These are phyloP conservation scores for Yamadazyma epiphylla DNA, from an alignment of 1,139 yeast genomes.

Conservation along the genomic window DNA sequence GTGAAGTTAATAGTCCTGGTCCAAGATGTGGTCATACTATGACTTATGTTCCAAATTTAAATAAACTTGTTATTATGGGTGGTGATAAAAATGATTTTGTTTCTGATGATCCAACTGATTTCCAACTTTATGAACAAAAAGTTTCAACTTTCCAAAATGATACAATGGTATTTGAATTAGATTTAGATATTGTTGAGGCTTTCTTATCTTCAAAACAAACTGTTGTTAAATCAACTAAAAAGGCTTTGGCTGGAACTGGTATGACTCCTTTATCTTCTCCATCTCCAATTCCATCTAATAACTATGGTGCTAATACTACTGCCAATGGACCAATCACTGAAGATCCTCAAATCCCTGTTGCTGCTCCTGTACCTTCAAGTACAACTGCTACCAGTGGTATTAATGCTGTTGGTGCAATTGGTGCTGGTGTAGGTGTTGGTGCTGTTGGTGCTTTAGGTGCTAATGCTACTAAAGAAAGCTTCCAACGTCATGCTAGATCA, in stretches of 20 bases:
- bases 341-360: conserved; percentile 11
- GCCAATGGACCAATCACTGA: conserved; percentile 1
- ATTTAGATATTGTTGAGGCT: conserved; percentile 36
- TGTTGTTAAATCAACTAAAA: conserved; percentile 13
- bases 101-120: conserved; percentile 31
- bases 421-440: conserved; percentile 4
- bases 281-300: not conserved
- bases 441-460: conserved; percentile 2
- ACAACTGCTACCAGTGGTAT: conserved; percentile 8
- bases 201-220: conserved; percentile 22
- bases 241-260: conserved; percentile 12
- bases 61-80: conserved; percentile 82
- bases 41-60: conserved; percentile 61
- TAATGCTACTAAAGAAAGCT: conserved; percentile 12
- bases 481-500: conserved; percentile 36
- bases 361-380: conserved; percentile 1
- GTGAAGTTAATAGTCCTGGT: conserved; percentile 55
- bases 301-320: conserved; percentile 1
- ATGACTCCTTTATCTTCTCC: too few relatives aligned
- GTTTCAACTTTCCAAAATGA: conserved; percentile 44
- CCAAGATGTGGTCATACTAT: conserved; percentile 94
- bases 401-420: conserved; percentile 14
- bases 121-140: conserved; percentile 47
- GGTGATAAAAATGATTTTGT: conserved; percentile 75
- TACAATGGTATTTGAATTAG: conserved; percentile 64